phyloP scores from a whole-genome alignment of 2,329 filamentous ascomycete genomes.

The Macrophomina pseudophaseolina region DNA sequence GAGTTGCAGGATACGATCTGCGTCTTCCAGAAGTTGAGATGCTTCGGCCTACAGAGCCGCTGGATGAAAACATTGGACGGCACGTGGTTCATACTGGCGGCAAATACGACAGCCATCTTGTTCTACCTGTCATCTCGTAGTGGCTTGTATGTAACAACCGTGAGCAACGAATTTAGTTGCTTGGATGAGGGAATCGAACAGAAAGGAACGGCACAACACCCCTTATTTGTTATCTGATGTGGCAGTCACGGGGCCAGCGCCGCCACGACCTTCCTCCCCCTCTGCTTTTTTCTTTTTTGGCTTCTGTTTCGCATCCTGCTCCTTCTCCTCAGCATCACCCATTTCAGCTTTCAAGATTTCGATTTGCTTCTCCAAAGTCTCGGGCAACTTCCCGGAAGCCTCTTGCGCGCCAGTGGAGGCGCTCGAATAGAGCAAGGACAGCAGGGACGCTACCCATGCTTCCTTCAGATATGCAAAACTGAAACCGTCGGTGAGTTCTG shows the following conservation, averaged over 20 bases:
- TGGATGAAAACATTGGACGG: conserved; percentile 2
- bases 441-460: conserved; percentile 48
- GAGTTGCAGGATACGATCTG: conserved; percentile 14
- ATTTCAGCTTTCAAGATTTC: not conserved
- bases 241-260: too few species aligned
- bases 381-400: conserved; percentile 25
- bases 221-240: too few species aligned
- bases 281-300: conserved; percentile 27
- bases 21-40: conserved; percentile 9
- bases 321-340: not conserved
- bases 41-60: not conserved
- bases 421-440: conserved; percentile 41
- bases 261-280: too few species aligned
- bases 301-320: not conserved
- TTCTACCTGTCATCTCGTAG: conserved; percentile 8
- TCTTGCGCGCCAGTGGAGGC: conserved; percentile 37
- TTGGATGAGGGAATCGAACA: too few species aligned
- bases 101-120: not conserved
- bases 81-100: conserved; percentile 16
- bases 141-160: not conserved
- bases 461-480: conserved; percentile 55
- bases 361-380: conserved; percentile 14
- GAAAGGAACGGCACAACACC: too few species aligned
- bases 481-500: conserved; percentile 50
- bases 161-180: too few species aligned